These are phyloP conservation scores for Rhamnella rubrinervis DNA, from an alignment of 331 rosid species.

Conservation along the genomic window DNA sequence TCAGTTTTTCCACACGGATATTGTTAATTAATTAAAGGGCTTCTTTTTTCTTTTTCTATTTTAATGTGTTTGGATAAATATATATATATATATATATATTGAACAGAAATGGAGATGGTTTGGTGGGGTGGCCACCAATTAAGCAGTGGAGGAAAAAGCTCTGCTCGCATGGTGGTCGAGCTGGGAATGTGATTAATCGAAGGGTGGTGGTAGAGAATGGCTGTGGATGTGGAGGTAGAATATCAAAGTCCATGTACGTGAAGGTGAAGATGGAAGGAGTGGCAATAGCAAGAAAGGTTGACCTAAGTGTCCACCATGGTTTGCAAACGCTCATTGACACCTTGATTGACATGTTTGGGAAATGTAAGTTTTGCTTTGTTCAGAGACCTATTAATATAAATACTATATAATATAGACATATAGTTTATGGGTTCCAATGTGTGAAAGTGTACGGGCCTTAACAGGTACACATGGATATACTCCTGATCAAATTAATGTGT, in stretches of 20 bases:
- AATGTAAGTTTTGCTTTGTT: conserved; percentile 35
- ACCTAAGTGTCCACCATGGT: conserved; percentile 47
- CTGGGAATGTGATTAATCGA: conserved; percentile 8
- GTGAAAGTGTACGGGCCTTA: too few relatives aligned
- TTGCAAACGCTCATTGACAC: conserved; percentile 51
- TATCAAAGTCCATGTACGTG: conserved; percentile 39
- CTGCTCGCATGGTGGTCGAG: conserved; percentile 20
- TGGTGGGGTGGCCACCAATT: conserved; percentile 84
- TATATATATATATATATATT: neutral
- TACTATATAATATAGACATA: too few relatives aligned
- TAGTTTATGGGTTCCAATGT: too few relatives aligned
- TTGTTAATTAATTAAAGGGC: neutral
- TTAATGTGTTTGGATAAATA: too few relatives aligned
- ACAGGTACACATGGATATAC: too few relatives aligned
- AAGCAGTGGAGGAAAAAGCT: conserved; percentile 54
- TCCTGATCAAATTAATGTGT: neutral
- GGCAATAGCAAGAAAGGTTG: conserved; percentile 74
- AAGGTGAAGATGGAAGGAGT: conserved; percentile 96
- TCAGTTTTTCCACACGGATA: neutral
- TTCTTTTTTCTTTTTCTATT: neutral
- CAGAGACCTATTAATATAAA: too few relatives aligned
- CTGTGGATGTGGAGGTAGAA: conserved; percentile 11
- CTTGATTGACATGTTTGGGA: conserved; percentile 72
- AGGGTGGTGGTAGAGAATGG: conserved; percentile 23
- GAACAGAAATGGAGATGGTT: conserved; percentile 41